Evolutionary conservation across 148 eudicot species (phyloP), one percentile per base, ranked within the genome.

Genomic region (Heliosperma pusillum): DNA sequence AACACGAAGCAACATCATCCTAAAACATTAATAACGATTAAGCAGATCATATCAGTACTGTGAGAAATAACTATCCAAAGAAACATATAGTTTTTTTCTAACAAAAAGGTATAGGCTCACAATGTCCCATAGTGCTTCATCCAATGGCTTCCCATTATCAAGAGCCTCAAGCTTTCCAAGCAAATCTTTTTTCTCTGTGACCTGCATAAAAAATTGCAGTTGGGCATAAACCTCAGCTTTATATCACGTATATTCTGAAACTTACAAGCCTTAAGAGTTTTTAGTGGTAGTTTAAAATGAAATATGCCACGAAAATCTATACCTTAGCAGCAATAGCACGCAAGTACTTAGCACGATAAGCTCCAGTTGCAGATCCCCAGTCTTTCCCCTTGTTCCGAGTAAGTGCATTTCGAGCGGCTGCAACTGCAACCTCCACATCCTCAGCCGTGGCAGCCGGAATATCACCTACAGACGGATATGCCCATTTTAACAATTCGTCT

Each of bases 1-100:
- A 95, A 80, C 97, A 92, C 22, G 83, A 86, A 78, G 94, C 93
- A 77, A 95, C 99, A 85, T 95, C 97, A 81, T 95, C 99, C 99
- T 95, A 80, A 29, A 79, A 68, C 68, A 82, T 72, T 77, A 21
- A 53, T 66, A 80, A 40, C 72, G 26, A 42, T 25, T 70, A 15
- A 50, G 60, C 13, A 47, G 42, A 66, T 57, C 13, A 74, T 74
- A 70, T 53, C 58, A 76, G 40, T 59, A 29, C 50, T 44, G 58
- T 72, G 58, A 15, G n/a, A 19, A n/a, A 2, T 65, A 45, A 47
- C 19, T 13, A 45, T 26, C 21, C 65, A 36, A 69, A 40, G 45
- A 76, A 40, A 33, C 63, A 20, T 24, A 21, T 24, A 21, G 40
- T 19, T 45, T 57, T 52, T 19, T 63, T 25, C 47, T 25, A 21